Conservation (phyloP, 306 rosid genomes). For the Prunus fruticosa region DNA sequence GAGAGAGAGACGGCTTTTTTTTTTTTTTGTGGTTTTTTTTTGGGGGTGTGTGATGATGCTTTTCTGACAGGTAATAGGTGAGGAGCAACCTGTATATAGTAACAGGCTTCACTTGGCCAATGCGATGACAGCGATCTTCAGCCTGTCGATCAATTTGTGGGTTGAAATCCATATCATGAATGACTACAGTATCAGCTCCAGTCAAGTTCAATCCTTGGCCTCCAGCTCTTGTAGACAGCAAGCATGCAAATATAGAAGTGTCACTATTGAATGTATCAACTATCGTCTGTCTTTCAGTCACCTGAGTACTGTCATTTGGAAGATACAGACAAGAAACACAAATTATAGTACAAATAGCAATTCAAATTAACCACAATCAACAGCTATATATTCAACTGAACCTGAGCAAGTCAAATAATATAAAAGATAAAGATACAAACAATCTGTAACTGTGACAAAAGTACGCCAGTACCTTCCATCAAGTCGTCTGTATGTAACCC, state of each 20-base stretch:
- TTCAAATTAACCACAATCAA: neutral
- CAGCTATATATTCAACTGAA: neutral
- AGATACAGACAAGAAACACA: constrained; percentile 2
- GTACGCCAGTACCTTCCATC: constrained; percentile 81
- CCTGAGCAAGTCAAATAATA: neutral
- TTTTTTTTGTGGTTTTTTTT: too few relatives aligned
- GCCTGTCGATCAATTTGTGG: constrained; percentile 97
- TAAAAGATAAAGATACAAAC: neutral
- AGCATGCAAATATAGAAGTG: constrained; percentile 87
- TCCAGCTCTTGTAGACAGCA: constrained; percentile 97
- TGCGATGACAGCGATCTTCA: constrained; percentile 94
- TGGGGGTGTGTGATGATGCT: too few relatives aligned
- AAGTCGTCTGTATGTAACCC: constrained; percentile 81
- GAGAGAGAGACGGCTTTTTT: neutral
- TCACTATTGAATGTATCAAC: constrained; percentile 87
- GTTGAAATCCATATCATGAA: constrained; percentile 98
- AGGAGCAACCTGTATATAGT: constrained; percentile 62
- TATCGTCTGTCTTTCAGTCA: constrained; percentile 86
- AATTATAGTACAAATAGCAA: neutral
- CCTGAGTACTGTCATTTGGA: constrained; percentile 73
- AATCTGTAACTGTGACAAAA: neutral
- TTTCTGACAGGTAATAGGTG: too few relatives aligned
- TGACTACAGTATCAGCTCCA: constrained; percentile 91
- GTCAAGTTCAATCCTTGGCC: constrained; percentile 94
- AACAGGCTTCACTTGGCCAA: constrained; percentile 89